phyloP scores from a whole-genome alignment of 306 rosid species.

The Medicago ruthenica region DNA sequence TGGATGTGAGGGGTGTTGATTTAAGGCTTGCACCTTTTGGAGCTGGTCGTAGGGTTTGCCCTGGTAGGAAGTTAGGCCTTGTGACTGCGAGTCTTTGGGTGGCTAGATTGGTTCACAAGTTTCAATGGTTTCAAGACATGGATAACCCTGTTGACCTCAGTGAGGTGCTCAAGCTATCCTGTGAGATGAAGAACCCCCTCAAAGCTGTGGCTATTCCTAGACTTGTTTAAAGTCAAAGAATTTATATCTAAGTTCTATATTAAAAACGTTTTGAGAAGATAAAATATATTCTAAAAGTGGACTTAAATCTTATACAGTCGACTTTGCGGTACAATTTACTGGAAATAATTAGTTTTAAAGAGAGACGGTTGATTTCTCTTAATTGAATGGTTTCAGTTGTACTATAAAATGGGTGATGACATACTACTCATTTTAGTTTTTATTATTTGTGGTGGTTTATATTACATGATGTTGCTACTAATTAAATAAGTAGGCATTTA shows the following conservation, averaged over 20 bases:
- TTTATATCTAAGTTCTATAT: not conserved
- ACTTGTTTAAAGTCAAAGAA: constrained; percentile 6
- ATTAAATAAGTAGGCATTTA: not conserved
- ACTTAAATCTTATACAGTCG: not conserved
- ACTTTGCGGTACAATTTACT: not conserved
- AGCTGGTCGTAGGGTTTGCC: constrained; percentile 69
- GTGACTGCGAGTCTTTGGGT: constrained; percentile 60
- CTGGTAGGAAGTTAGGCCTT: constrained; percentile 54
- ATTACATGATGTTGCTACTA: not conserved
- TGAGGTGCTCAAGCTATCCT: constrained; percentile 55
- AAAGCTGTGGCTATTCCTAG: constrained; percentile 46
- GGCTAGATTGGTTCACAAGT: constrained; percentile 52
- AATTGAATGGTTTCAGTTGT: not conserved
- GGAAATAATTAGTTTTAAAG: not conserved
- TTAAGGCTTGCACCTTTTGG: constrained; percentile 64
- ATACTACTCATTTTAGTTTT: not conserved
- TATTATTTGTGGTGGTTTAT: not conserved
- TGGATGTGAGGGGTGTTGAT: constrained; percentile 57
- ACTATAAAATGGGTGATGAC: not conserved
- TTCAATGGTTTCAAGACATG: constrained; percentile 47
- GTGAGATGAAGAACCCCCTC: constrained; percentile 63
- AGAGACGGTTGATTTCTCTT: not conserved
- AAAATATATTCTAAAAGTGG: not conserved
- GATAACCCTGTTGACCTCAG: constrained; percentile 55
- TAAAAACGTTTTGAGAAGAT: not conserved